phyloP scores from a whole-genome alignment of 2,329 filamentous ascomycete species.

The Fusarium longipes region DNA sequence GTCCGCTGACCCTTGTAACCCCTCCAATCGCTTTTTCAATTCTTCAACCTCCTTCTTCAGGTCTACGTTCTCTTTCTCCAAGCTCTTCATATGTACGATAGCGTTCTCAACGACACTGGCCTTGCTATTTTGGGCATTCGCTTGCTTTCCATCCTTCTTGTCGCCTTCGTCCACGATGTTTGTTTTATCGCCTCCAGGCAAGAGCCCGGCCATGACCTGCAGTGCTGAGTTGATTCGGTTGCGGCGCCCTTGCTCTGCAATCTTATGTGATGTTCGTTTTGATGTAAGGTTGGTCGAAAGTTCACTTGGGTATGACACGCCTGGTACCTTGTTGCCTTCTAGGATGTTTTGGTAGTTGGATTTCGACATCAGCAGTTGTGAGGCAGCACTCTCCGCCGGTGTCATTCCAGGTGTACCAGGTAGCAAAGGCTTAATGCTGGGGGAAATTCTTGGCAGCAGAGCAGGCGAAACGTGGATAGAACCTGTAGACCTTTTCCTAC shows the following conservation, averaged over 20 bases:
- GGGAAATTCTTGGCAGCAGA: constrained; percentile 87
- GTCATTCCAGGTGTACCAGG: constrained; percentile 66
- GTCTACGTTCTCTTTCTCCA: constrained; percentile 78
- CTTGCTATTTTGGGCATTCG: constrained; percentile 80
- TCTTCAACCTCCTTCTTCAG: constrained; percentile 70
- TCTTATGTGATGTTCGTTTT: constrained; percentile 97
- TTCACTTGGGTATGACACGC: constrained; percentile 89
- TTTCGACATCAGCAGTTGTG: constrained; percentile 87
- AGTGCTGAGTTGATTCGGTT: constrained; percentile 96
- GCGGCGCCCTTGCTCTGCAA: constrained; percentile 93
- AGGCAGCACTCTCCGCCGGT: constrained; percentile 70
- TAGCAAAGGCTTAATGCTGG: constrained; percentile 90
- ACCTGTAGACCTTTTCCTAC: constrained; percentile 78
- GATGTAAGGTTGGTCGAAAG: constrained; percentile 94
- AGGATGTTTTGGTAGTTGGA: constrained; percentile 98
- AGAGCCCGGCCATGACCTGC: constrained; percentile 86
- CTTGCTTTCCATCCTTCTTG: constrained; percentile 60
- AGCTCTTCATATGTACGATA: constrained; percentile 90
- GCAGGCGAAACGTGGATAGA: constrained; percentile 87
- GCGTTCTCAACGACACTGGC: constrained; percentile 97
- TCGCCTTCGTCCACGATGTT: constrained; percentile 58
- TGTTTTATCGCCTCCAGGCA: constrained; percentile 70
- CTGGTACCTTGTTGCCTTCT: constrained; percentile 90
- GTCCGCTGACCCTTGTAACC: constrained; percentile 33
- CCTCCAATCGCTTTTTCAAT: constrained; percentile 50